These are phyloP conservation scores for Wickerhamiella sergipiensis DNA, from an alignment of 805 yeast species.

Conservation along the genomic window DNA sequence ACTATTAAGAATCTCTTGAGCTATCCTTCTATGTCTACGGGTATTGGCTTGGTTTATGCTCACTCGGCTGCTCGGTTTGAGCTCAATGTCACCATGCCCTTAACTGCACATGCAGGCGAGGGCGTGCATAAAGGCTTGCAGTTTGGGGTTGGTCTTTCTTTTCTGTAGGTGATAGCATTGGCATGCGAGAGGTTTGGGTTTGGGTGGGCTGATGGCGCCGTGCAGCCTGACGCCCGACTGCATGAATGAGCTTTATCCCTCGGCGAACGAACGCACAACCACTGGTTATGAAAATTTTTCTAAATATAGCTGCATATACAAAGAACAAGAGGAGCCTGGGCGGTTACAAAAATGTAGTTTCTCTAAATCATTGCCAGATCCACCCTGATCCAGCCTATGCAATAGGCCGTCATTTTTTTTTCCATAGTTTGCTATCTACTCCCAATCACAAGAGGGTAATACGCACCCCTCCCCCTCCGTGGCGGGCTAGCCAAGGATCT, in stretches of 20 bases:
- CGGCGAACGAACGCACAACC: neutral
- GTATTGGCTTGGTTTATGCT: slow-evolving; percentile 45
- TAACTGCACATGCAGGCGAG: slow-evolving; percentile 38
- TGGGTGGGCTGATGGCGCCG: neutral
- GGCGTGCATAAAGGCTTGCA: slow-evolving; percentile 49
- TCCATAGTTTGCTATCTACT: neutral
- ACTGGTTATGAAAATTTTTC: neutral
- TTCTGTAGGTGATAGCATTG: slow-evolving; percentile 27
- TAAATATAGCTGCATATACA: neutral
- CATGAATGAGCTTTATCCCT: neutral
- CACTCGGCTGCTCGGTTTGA: slow-evolving; percentile 59
- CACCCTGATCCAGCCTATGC: too few species aligned
- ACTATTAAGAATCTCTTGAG: slow-evolving; percentile 21
- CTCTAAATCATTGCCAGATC: too few species aligned
- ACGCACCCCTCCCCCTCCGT: too few species aligned
- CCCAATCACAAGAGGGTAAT: neutral
- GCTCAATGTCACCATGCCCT: slow-evolving; percentile 48
- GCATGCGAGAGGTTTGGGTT: neutral
- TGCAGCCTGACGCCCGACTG: neutral
- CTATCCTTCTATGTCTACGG: slow-evolving; percentile 40
- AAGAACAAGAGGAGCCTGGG: neutral
- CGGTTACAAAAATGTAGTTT: too few species aligned
- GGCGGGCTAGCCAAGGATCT: neutral
- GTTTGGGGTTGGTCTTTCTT: slow-evolving; percentile 49
- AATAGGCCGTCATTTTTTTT: too few species aligned